These are phyloP conservation scores for Solanum chacoense DNA, from an alignment of 305 asterid species.

Conservation along the genomic window DNA sequence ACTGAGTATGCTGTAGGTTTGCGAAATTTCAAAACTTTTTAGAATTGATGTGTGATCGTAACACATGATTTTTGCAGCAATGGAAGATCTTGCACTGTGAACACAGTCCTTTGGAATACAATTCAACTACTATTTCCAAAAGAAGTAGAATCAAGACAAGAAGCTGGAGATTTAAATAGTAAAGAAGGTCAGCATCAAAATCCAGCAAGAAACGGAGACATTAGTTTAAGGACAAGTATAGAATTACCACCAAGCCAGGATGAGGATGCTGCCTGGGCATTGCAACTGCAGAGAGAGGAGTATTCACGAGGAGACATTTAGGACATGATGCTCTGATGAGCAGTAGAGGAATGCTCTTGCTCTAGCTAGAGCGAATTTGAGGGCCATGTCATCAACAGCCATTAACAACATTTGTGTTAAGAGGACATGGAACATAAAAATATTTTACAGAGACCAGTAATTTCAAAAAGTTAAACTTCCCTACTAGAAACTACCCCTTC, in stretches of 20 bases:
- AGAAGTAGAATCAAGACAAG: conserved; percentile 66
- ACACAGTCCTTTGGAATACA: conserved; percentile 15
- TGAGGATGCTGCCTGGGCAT: conserved; percentile 46
- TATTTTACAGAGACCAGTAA: not conserved
- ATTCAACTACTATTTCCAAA: conserved; percentile 26
- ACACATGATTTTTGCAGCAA: conserved; percentile 34
- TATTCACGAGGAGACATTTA: conserved; percentile 27
- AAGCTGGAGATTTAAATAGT: conserved; percentile 10
- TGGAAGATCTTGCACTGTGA: conserved; percentile 67
- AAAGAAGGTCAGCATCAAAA: conserved; percentile 11
- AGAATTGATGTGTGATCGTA: not conserved
- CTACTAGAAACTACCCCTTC: not conserved
- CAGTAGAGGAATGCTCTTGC: conserved; percentile 15
- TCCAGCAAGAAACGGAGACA: not conserved
- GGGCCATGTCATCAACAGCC: conserved; percentile 40
- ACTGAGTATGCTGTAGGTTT: not conserved
- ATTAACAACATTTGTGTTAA: conserved; percentile 6
- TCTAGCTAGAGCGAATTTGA: conserved; percentile 27
- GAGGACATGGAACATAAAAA: conserved; percentile 4
- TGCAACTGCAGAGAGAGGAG: conserved; percentile 85
- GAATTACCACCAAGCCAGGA: not conserved
- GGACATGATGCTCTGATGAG: conserved; percentile 13
- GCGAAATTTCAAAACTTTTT: not conserved
- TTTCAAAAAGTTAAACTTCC: not conserved
- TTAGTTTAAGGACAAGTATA: not conserved